phyloP scores from a whole-genome alignment of 371 early-diverging fungal genomes.

The Capillidium heterosporum region DNA sequence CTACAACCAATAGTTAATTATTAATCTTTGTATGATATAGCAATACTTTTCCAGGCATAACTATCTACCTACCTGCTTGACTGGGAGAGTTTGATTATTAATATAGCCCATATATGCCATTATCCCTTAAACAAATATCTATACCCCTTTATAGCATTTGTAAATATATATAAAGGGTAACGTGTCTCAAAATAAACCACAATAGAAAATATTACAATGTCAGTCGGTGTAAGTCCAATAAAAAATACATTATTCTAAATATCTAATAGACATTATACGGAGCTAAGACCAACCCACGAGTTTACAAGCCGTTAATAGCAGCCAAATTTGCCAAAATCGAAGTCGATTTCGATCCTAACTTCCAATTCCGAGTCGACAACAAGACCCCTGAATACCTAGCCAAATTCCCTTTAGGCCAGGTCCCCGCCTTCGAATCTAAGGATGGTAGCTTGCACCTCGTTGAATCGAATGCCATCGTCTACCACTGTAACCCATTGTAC shows the following conservation, averaged over 20 bases:
- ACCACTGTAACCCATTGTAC: conserved; percentile 50
- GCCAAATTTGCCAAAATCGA: conserved; percentile 61
- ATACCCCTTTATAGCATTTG: too few species aligned
- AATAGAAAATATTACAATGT: too few species aligned
- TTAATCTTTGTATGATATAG: too few species aligned
- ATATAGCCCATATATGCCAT: too few species aligned
- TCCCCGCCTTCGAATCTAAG: conserved; percentile 63
- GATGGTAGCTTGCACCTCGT: conserved; percentile 31
- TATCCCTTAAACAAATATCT: too few species aligned
- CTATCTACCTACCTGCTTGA: too few species aligned
- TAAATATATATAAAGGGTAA: too few species aligned
- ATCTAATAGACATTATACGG: conserved; percentile 1
- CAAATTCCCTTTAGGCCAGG: conserved; percentile 37
- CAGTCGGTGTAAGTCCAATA: too few species aligned
- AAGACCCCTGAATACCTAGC: conserved; percentile 55
- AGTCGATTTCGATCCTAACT: conserved; percentile 31
- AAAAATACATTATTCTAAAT: neutral
- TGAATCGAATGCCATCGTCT: conserved; percentile 74
- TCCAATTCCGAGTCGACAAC: conserved; percentile 50
- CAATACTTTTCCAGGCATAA: too few species aligned
- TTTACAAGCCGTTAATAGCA: conserved; percentile 43
- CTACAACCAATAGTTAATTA: too few species aligned
- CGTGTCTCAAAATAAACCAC: too few species aligned
- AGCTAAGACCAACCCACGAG: conserved; percentile 20
- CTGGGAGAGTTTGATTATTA: too few species aligned